Evolutionary conservation across 148 eudicot genomes (phyloP), one percentile per base, ranked within the genome.

Genomic region (Nyssa sinensis): DNA sequence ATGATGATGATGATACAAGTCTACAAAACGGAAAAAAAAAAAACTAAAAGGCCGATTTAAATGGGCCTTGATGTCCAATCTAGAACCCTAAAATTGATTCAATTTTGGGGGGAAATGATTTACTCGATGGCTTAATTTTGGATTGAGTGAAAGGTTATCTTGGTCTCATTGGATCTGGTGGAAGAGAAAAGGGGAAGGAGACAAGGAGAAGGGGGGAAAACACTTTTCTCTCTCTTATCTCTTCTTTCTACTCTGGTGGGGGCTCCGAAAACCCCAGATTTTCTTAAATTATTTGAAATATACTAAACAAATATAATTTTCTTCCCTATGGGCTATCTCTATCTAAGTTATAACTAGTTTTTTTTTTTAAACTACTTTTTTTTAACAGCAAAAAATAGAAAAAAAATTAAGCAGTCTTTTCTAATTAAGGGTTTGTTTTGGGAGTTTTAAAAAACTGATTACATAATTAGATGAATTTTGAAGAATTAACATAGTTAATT

Each of bases 161-260:
- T 8, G 51, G 47, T 8, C 35, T 61, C 55, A 59, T 37, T 66
- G 35, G 75, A 72, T 72, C 75, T 61, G 66, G 16, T 44, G 28
- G 30, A 19, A 72, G 64, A 71, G 4, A 33, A 16, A 33, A 71
- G 14, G 30, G 66, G 28, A 62, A 23, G 24, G 28, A 35, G 49
- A 35, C 25, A 59, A 30, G 14, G 9, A 68, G 2, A 25, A 32
- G 7, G 12, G 37, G 19, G 71, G 39, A 14, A 5, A 21, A 7
- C 29, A 29, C 63, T 32, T 69, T n/a, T 68, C 25, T 68, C 61
- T 69, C 49, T 39, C 31, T 34, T 21, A n/a, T 39, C 16, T 28
- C 49, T 37, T 28, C 53, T 49, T 51, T 21, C 13, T 19, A 21
- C 13, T 49, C 25, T n/a, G n/a, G n/a, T n/a, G n/a, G n/a, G n/a